Conservation (phyloP, 768 basidiomycete species). For the Leccinum longicurvipes region DNA sequence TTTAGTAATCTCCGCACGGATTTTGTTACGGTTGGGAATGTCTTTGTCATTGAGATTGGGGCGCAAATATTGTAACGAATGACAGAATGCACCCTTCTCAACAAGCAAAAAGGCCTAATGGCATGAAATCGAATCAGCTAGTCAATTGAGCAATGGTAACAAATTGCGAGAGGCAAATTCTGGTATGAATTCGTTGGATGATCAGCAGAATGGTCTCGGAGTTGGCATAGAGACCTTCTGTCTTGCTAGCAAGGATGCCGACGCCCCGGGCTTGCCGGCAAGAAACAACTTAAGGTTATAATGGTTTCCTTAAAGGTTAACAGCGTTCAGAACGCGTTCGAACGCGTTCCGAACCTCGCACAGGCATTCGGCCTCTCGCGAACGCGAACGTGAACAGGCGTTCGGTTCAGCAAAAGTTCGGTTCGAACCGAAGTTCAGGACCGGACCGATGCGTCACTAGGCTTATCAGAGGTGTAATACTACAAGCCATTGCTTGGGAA, state of each 20-base stretch:
- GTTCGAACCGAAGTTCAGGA: slow-evolving; percentile 4
- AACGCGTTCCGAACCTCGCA: background rate
- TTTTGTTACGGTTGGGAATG: too few species aligned
- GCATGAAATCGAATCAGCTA: background rate
- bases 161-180: too few species aligned
- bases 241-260: too few species aligned
- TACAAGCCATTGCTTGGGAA: too few species aligned
- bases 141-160: background rate
- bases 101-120: background rate
- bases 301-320: too few species aligned
- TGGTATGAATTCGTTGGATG: too few species aligned
- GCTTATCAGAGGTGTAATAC: too few species aligned
- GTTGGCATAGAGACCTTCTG: too few species aligned
- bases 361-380: background rate
- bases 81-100: background rate
- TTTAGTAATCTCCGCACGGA: background rate
- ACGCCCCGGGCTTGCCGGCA: too few species aligned
- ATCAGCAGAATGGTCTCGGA: too few species aligned
- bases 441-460: slow-evolving; percentile 1
- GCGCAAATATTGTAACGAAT: background rate
- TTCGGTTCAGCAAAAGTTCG: slow-evolving; percentile 1
- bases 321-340: background rate
- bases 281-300: too few species aligned
- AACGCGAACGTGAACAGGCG: background rate
- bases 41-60: too few species aligned